These are phyloP conservation scores for Colletotrichum cuscutae DNA, from an alignment of 2,329 filamentous ascomycete species.

Conservation along the genomic window DNA sequence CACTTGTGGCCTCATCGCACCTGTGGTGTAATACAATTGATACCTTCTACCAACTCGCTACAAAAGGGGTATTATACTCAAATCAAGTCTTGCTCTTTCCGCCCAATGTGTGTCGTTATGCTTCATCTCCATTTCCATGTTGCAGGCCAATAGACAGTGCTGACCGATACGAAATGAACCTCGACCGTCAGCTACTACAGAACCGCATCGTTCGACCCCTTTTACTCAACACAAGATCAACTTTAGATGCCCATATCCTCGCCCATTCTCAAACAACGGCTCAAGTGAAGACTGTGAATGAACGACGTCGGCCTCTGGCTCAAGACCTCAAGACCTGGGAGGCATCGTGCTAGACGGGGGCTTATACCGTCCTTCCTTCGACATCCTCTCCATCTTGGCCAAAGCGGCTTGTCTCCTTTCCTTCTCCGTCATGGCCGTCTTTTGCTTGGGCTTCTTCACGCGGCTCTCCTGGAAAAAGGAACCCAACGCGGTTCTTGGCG, in stretches of 20 bases:
- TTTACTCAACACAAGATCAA: neutral
- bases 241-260: neutral
- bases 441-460: conserved; percentile 28
- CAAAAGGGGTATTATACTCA: conserved; percentile 6
- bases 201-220: neutral
- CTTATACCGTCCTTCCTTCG: conserved; percentile 18
- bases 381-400: conserved; percentile 16
- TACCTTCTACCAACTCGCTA: neutral
- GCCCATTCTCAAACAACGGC: too few relatives aligned
- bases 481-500: neutral
- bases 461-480: conserved; percentile 20
- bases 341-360: neutral
- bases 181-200: neutral
- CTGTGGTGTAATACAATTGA: neutral
- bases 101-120: neutral
- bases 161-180: neutral
- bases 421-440: conserved; percentile 17
- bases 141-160: neutral
- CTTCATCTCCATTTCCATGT: neutral
- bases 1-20: neutral
- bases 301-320: neutral
- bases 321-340: neutral
- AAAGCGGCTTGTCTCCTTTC: neutral
- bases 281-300: neutral
- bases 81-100: neutral